These are phyloP conservation scores for Pachyrhizus erosus DNA, from an alignment of 306 rosid species.

Conservation along the genomic window DNA sequence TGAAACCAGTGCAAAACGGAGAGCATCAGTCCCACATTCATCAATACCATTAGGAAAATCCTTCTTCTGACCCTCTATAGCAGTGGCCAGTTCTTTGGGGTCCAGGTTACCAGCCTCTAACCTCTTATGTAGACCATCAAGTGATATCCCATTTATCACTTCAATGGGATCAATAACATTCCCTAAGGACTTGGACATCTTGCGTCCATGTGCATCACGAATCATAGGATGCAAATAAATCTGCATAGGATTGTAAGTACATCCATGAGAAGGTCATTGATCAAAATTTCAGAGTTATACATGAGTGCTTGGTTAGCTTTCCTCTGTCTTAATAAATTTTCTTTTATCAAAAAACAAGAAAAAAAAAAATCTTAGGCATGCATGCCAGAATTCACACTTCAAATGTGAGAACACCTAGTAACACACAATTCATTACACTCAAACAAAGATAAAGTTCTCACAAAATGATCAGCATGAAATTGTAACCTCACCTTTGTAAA, in stretches of 20 bases:
- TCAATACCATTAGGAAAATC: slow-evolving; percentile 94
- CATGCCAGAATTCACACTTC: slow-evolving; percentile 5
- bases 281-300: slow-evolving; percentile 1
- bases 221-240: slow-evolving; percentile 97
- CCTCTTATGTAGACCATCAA: slow-evolving; percentile 85
- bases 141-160: slow-evolving; percentile 82
- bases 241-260: slow-evolving; percentile 53
- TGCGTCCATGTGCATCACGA: slow-evolving; percentile 99
- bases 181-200: slow-evolving; percentile 98
- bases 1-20: slow-evolving; percentile 88
- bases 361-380: not conserved
- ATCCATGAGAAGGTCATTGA: slow-evolving; percentile 30
- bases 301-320: slow-evolving; percentile 13
- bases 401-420: not conserved
- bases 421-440: slow-evolving; percentile 21
- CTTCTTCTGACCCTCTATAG: slow-evolving; percentile 84
- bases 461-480: slow-evolving; percentile 18
- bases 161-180: slow-evolving; percentile 97
- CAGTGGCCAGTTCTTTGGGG: slow-evolving; percentile 73
- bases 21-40: slow-evolving; percentile 97
- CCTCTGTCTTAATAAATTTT: not conserved
- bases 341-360: not conserved
- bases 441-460: not conserved
- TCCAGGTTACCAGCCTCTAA: slow-evolving; percentile 90
- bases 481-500: slow-evolving; percentile 66